Evolutionary conservation across 2,329 filamentous ascomycete genomes (phyloP).

Genomic region (Fusarium tanahbumbuense): DNA sequence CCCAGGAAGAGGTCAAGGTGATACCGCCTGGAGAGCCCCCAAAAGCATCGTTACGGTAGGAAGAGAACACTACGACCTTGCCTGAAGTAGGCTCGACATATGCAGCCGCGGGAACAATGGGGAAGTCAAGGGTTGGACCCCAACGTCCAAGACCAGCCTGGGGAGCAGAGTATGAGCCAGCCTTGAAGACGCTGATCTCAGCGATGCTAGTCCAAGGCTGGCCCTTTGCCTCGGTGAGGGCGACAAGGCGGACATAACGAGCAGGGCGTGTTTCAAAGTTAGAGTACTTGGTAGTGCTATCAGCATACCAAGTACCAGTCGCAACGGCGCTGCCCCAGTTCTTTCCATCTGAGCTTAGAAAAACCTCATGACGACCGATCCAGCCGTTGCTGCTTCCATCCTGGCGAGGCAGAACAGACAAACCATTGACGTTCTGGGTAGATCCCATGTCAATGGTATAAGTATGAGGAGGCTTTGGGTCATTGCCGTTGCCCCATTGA

Average conservation of each 20-base stretch:
- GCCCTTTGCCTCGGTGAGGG: slow-evolving; percentile 6
- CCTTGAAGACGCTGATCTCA: slow-evolving; percentile 32
- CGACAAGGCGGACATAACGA: slow-evolving; percentile 25
- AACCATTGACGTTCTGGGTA: slow-evolving; percentile 20
- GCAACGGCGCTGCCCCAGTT: slow-evolving; percentile 28
- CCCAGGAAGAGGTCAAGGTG: slow-evolving; percentile 25
- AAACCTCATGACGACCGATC: slow-evolving; percentile 17
- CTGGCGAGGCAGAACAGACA: slow-evolving; percentile 30
- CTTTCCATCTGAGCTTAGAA: slow-evolving; percentile 23
- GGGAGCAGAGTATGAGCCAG: slow-evolving; percentile 4
- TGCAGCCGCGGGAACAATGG: slow-evolving; percentile 33
- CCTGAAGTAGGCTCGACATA: slow-evolving; percentile 28
- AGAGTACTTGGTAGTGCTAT: slow-evolving; percentile 21
- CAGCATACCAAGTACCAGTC: slow-evolving; percentile 27
- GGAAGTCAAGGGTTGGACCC: slow-evolving; percentile 33
- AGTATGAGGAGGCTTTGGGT: slow-evolving; percentile 20
- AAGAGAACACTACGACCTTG: slow-evolving; percentile 28
- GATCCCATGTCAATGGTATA: slow-evolving; percentile 27
- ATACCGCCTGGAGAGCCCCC: slow-evolving; percentile 1
- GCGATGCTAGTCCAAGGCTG: slow-evolving; percentile 33
- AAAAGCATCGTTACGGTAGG: slow-evolving; percentile 12
- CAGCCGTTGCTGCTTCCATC: slow-evolving; percentile 4
- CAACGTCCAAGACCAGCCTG: slow-evolving; percentile 13
- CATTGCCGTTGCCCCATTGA: not conserved
- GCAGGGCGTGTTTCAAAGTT: slow-evolving; percentile 32